Conservation (phyloP, 768 basidiomycete genomes). For the Daedalea quercina region DNA sequence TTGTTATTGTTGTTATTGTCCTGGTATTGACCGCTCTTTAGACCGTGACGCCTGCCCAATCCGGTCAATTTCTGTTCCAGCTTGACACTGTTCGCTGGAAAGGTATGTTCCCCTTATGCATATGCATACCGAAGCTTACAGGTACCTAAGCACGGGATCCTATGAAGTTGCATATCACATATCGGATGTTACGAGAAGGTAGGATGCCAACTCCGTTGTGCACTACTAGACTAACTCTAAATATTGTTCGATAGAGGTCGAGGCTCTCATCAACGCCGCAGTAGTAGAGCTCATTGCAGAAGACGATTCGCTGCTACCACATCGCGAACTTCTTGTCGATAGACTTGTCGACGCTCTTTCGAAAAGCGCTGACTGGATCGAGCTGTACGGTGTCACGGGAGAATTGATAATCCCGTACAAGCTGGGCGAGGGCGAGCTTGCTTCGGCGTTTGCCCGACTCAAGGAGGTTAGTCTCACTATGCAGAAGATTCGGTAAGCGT, state of each 20-base stretch:
- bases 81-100: slow-evolving; percentile 59
- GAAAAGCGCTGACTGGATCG: slow-evolving; percentile 58
- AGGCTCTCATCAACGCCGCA: slow-evolving; percentile 46
- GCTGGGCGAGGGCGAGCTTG: slow-evolving; percentile 24
- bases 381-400: slow-evolving; percentile 63
- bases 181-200: slow-evolving; percentile 84
- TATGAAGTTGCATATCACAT: slow-evolving; percentile 58
- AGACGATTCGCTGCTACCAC: slow-evolving; percentile 23
- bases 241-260: slow-evolving; percentile 52
- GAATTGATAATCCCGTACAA: slow-evolving; percentile 52
- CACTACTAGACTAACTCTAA: too few species aligned
- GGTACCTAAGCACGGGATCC: slow-evolving; percentile 48
- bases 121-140: slow-evolving; percentile 1
- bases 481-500: not conserved
- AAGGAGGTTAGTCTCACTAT: slow-evolving; percentile 24
- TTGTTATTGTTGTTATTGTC: not conserved
- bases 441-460: slow-evolving; percentile 19
- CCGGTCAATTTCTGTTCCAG: slow-evolving; percentile 76
- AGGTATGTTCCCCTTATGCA: slow-evolving; percentile 32
- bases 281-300: slow-evolving; percentile 38
- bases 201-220: not conserved
- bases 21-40: slow-evolving; percentile 26
- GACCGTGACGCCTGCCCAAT: slow-evolving; percentile 71
- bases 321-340: slow-evolving; percentile 39
- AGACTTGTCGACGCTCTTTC: slow-evolving; percentile 55